phyloP scores from a whole-genome alignment of 2,329 filamentous ascomycete species.

The Dactylellina drechsleri region DNA sequence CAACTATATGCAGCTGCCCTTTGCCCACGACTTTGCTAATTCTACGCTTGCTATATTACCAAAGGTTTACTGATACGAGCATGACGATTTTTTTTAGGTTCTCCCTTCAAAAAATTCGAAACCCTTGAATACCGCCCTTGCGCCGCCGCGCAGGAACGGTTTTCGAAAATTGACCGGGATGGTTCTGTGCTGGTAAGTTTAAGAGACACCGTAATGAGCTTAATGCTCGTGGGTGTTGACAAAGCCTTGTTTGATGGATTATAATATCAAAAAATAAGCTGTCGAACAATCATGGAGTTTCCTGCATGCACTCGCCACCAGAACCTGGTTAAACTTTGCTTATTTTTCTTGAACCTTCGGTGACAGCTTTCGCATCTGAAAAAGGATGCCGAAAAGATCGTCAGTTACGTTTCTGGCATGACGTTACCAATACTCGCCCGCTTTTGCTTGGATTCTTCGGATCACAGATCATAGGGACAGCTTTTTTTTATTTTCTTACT shows the following conservation, averaged over 20 bases:
- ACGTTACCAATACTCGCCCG: constrained; percentile 28
- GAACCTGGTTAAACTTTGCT: constrained; percentile 40
- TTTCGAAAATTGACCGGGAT: constrained; percentile 38
- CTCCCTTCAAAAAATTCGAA: constrained; percentile 45
- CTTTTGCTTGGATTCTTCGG: constrained; percentile 28
- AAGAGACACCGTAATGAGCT: constrained; percentile 49
- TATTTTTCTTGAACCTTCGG: constrained; percentile 51
- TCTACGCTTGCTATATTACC: constrained; percentile 52
- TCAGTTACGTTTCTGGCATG: constrained; percentile 42
- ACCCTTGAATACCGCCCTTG: constrained; percentile 53
- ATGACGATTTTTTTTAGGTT: constrained; percentile 54
- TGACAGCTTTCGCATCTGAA: constrained; percentile 33
- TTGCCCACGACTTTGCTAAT: constrained; percentile 34
- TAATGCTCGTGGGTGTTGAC: constrained; percentile 53
- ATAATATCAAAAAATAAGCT: constrained; percentile 55
- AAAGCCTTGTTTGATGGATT: constrained; percentile 53
- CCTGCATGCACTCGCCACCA: constrained; percentile 51
- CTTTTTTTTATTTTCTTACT: constrained; percentile 53
- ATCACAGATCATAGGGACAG: constrained; percentile 4
- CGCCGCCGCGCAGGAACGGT: constrained; percentile 53
- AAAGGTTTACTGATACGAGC: constrained; percentile 54
- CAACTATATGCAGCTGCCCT: constrained; percentile 37
- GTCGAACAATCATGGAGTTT: constrained; percentile 52
- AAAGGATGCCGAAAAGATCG: constrained; percentile 15
- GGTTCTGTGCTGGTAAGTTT: constrained; percentile 31